Percentiles rank a stretch among this genome's conserved stretches.
Evolutionary conservation across 2,329 filamentous ascomycete genomes (phyloP).

Genomic region (Escovopsis sp.): DNA sequence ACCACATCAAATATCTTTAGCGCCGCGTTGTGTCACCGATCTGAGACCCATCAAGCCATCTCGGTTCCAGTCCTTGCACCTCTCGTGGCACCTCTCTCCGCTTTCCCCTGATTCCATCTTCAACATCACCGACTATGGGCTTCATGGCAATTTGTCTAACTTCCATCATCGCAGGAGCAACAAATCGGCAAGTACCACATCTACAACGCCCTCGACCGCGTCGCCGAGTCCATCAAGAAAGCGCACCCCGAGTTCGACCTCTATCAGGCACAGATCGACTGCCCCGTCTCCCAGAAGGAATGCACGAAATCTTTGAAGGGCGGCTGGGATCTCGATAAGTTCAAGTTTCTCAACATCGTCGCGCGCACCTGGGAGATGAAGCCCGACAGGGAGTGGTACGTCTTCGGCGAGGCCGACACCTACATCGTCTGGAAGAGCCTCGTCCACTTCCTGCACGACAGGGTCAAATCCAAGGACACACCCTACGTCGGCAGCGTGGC

Average conservation of each 20-base stretch:
- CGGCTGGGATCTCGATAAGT: conserved; percentile 44
- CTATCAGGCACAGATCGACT: conserved; percentile 30
- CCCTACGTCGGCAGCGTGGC: conserved; percentile 38
- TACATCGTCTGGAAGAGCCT: conserved; percentile 42
- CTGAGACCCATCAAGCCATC: too few species aligned
- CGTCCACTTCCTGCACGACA: conserved; percentile 31
- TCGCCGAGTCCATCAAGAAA: conserved; percentile 22
- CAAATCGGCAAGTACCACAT: conserved; percentile 31
- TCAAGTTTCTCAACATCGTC: conserved; percentile 46
- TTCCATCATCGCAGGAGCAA: conserved; percentile 23
- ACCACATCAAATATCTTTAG: too few species aligned
- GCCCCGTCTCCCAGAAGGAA: conserved; percentile 31
- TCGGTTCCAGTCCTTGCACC: too few species aligned
- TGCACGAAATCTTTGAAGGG: conserved; percentile 20
- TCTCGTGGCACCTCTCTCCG: too few species aligned
- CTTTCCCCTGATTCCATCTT: neutral
- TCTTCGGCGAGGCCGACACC: conserved; percentile 45
- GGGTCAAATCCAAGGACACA: conserved; percentile 26
- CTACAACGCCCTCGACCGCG: conserved; percentile 26
- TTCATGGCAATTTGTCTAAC: conserved; percentile 1
- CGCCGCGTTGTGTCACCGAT: too few species aligned
- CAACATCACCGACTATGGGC: neutral
- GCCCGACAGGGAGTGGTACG: conserved; percentile 40
- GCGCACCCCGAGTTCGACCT: conserved; percentile 30
- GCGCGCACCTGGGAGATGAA: conserved; percentile 39